phyloP scores from a whole-genome alignment of 768 basidiomycete genomes.

The Lactarius hatsudake region DNA sequence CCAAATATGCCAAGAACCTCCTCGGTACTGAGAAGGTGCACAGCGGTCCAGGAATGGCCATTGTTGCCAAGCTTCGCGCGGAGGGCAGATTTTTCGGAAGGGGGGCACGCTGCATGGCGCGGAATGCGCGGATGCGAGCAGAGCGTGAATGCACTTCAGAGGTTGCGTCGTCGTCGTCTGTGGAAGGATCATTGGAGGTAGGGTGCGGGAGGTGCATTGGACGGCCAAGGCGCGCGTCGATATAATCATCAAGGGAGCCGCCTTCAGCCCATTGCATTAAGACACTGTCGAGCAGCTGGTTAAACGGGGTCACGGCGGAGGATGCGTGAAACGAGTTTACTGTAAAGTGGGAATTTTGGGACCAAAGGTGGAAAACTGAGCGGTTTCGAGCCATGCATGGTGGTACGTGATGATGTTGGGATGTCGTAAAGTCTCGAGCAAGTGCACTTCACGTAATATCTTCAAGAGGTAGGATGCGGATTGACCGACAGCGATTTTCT shows the following conservation, averaged over 20 bases:
- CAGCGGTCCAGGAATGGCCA: constrained; percentile 57
- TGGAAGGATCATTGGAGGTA: constrained; percentile 44
- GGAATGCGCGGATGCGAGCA: constrained; percentile 73
- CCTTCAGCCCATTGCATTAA: constrained; percentile 95
- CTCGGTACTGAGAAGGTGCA: constrained; percentile 81
- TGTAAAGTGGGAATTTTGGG: constrained; percentile 86
- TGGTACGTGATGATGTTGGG: constrained; percentile 95
- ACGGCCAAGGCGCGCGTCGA: constrained; percentile 73
- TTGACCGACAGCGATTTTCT: constrained; percentile 94
- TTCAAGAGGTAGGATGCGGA: constrained; percentile 82
- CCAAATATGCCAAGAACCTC: constrained; percentile 79
- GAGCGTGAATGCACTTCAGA: constrained; percentile 48
- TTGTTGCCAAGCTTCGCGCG: constrained; percentile 46
- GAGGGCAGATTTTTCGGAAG: constrained; percentile 61
- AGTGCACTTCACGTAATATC: constrained; percentile 80
- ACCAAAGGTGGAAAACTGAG: constrained; percentile 85
- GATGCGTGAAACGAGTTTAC: constrained; percentile 42
- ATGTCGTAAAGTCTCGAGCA: constrained; percentile 84
- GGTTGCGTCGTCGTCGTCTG: constrained; percentile 33
- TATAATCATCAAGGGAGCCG: constrained; percentile 84
- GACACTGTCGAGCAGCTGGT: constrained; percentile 45
- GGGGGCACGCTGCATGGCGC: constrained; percentile 63
- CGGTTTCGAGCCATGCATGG: constrained; percentile 88
- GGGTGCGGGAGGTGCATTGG: constrained; percentile 30
- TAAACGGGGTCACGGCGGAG: neutral